Evolutionary conservation across 768 basidiomycete species (phyloP).

Genomic region (Pholiota microspora): DNA sequence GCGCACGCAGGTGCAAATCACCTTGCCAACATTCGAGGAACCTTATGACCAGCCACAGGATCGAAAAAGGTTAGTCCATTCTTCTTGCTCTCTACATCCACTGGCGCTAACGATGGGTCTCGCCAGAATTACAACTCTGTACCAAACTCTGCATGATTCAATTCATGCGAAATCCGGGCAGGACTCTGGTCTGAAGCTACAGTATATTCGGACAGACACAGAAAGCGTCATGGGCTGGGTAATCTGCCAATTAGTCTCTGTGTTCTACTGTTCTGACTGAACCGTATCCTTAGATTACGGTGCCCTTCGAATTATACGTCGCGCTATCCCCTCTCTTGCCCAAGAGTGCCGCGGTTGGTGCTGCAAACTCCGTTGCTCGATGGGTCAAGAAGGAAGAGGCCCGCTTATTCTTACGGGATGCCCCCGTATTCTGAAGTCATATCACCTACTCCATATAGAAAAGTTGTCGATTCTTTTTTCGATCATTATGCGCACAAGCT

Average conservation of each 20-base stretch:
- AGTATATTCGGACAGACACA: constrained; percentile 80
- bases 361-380: constrained; percentile 83
- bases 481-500: too few species aligned
- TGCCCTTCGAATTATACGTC: constrained; percentile 90
- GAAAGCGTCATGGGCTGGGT: constrained; percentile 97
- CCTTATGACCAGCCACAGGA: constrained; percentile 69
- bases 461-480: not conserved
- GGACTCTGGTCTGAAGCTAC: constrained; percentile 75
- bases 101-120: not conserved
- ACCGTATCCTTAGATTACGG: constrained; percentile 70
- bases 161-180: constrained; percentile 91
- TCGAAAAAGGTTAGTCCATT: constrained; percentile 49
- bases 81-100: not conserved
- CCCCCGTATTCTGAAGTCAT: constrained; percentile 71
- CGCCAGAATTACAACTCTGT: constrained; percentile 75
- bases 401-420: constrained; percentile 78
- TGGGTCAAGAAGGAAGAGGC: constrained; percentile 93
- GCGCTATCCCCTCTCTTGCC: constrained; percentile 79
- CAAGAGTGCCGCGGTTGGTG: constrained; percentile 83
- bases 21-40: constrained; percentile 81
- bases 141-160: constrained; percentile 84
- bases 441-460: not conserved
- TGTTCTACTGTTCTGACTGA: not conserved
- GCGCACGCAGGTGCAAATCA: constrained; percentile 84
- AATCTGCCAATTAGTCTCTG: constrained; percentile 23